Percentiles rank a stretch among this genome's conserved stretches.
phyloP scores from a whole-genome alignment of 1,139 yeast species.

The Taiozyma sp. region DNA sequence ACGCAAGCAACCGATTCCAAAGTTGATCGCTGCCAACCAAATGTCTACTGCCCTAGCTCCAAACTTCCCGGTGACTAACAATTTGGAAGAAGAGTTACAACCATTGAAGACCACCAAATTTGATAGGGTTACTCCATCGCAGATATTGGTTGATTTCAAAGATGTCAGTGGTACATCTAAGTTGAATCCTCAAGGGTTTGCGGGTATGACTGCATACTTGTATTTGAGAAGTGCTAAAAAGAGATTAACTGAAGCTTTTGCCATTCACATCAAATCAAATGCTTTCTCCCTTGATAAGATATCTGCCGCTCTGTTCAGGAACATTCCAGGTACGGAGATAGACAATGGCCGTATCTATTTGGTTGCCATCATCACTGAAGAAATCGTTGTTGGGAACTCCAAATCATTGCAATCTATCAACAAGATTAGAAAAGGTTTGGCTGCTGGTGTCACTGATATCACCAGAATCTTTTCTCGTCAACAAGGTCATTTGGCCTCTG shows the following conservation, averaged over 20 bases:
- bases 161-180: conserved; percentile 61
- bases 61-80: conserved; percentile 55
- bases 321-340: conserved; percentile 69
- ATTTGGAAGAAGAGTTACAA: conserved; percentile 29
- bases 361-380: conserved; percentile 67
- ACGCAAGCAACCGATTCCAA: conserved; percentile 36
- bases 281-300: conserved; percentile 62
- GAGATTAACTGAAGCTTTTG: conserved; percentile 77
- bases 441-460: conserved; percentile 86
- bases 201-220: conserved; percentile 69
- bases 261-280: conserved; percentile 57
- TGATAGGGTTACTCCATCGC: conserved; percentile 58
- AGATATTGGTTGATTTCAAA: conserved; percentile 75
- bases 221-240: conserved; percentile 63
- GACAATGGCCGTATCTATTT: conserved; percentile 59
- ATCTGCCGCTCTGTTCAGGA: conserved; percentile 76
- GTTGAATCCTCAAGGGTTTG: conserved; percentile 63
- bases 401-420: conserved; percentile 5
- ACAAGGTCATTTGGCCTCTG: conserved; percentile 51
- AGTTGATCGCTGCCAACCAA: conserved; percentile 66
- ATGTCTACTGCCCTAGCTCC: conserved; percentile 69
- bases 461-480: conserved; percentile 71
- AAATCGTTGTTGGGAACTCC: conserved; percentile 31
- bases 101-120: conserved; percentile 46
- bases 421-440: conserved; percentile 66